Conservation (phyloP, 2,329 filamentous ascomycete species). For the Truncatella angustata region DNA sequence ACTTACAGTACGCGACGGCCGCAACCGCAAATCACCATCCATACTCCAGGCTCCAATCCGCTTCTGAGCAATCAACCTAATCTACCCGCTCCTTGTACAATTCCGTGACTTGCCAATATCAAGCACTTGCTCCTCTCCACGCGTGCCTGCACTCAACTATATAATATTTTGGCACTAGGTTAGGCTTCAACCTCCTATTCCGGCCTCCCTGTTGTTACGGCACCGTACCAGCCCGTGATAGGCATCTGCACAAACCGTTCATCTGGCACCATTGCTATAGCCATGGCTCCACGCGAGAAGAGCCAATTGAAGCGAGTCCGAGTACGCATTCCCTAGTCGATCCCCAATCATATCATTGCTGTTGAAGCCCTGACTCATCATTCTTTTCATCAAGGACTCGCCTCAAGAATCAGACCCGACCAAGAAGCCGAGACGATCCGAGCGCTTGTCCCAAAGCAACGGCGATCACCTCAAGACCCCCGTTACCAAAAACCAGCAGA, state of each 20-base stretch:
- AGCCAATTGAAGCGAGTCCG: slow-evolving; percentile 81
- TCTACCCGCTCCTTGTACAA: neutral
- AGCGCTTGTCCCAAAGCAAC: slow-evolving; percentile 60
- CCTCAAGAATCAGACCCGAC: slow-evolving; percentile 60
- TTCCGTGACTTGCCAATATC: neutral
- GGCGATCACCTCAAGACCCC: slow-evolving; percentile 52
- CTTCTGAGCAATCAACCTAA: neutral
- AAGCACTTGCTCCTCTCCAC: neutral
- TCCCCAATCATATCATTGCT: too few species aligned
- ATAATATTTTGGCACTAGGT: neutral
- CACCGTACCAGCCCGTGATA: too few species aligned
- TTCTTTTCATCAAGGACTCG: slow-evolving; percentile 54
- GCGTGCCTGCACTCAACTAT: neutral
- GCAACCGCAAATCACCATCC: too few species aligned
- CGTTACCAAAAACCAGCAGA: slow-evolving; percentile 56
- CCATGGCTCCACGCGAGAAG: slow-evolving; percentile 68
- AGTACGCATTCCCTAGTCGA: slow-evolving; percentile 49
- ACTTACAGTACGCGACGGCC: too few species aligned
- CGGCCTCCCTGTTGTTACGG: too few species aligned
- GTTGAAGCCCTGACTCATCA: neutral
- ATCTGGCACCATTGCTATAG: neutral
- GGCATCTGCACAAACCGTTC: neutral
- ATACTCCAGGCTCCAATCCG: too few species aligned
- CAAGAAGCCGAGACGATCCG: slow-evolving; percentile 83
- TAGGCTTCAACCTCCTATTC: slow-evolving; percentile 12